Evolutionary conservation across 2,329 filamentous ascomycete genomes (phyloP).

Genomic region (Botrytis byssoidea): DNA sequence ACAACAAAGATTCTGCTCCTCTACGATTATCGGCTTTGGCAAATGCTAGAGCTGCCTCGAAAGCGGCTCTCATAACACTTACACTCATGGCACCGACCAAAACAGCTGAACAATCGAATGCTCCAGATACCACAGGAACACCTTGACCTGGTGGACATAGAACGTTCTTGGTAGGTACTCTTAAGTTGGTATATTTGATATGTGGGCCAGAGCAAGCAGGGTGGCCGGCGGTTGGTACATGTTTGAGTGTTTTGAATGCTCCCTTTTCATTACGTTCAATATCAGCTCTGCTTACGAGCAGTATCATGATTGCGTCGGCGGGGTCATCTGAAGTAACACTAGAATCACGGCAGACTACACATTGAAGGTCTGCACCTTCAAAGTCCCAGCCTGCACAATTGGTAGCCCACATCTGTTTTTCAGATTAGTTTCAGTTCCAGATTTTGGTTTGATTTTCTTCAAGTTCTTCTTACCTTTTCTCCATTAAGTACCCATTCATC

Average conservation of each 20-base stretch:
- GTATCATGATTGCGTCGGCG: constrained; percentile 46
- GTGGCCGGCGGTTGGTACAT: constrained; percentile 48
- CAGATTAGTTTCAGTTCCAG: neutral
- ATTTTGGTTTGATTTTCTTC: neutral
- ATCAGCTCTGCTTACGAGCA: constrained; percentile 49
- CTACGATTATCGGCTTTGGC: constrained; percentile 48
- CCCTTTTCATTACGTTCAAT: constrained; percentile 45
- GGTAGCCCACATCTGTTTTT: constrained; percentile 50
- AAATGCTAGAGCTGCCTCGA: constrained; percentile 52
- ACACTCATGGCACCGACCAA: constrained; percentile 55
- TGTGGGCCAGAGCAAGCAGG: constrained; percentile 51
- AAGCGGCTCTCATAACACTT: constrained; percentile 53
- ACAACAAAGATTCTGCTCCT: constrained; percentile 46
- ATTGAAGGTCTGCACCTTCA: constrained; percentile 51
- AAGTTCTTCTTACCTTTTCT: constrained; percentile 46
- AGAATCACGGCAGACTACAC: constrained; percentile 48
- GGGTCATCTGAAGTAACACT: constrained; percentile 33
- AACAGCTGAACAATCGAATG: constrained; percentile 44
- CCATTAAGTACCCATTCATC: constrained; percentile 53
- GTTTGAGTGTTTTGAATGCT: constrained; percentile 48
- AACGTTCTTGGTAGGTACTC: constrained; percentile 48
- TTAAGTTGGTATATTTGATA: constrained; percentile 47
- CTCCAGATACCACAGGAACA: constrained; percentile 44
- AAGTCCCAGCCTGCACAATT: constrained; percentile 55
- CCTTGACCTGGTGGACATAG: constrained; percentile 47